A percentile compares a stretch with the other conserved stretches of the same genome.
These are phyloP conservation scores for Leptographium galeiforme DNA, from an alignment of 2,329 filamentous ascomycete genomes.

Conservation along the genomic window DNA sequence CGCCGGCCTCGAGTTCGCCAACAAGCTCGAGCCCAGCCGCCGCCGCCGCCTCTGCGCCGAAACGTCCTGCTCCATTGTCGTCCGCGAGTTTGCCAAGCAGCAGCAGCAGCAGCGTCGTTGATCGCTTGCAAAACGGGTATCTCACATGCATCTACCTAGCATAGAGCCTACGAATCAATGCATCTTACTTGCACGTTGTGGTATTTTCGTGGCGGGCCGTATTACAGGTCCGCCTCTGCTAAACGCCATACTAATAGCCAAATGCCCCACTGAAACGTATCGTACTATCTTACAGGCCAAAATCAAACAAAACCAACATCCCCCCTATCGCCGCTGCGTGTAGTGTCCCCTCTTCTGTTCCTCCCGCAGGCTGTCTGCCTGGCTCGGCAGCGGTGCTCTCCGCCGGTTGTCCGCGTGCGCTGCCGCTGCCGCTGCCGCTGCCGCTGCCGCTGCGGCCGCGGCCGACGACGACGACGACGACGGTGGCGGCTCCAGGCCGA, in stretches of 20 bases:
- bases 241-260: too few relatives aligned
- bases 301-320: neutral
- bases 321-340: slow-evolving; percentile 26
- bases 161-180: too few relatives aligned
- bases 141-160: too few relatives aligned
- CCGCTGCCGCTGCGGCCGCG: too few relatives aligned
- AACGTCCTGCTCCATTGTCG: slow-evolving; percentile 66
- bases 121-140: too few relatives aligned
- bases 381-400: slow-evolving; percentile 63
- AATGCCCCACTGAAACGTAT: too few relatives aligned
- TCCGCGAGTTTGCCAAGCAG: slow-evolving; percentile 62
- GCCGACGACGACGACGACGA: too few relatives aligned
- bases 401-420: slow-evolving; percentile 30
- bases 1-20: slow-evolving; percentile 80
- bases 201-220: too few relatives aligned
- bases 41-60: slow-evolving; percentile 76
- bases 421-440: too few relatives aligned
- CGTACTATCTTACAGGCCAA: neutral
- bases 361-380: slow-evolving; percentile 66
- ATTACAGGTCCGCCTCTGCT: too few relatives aligned
- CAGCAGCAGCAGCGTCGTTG: slow-evolving; percentile 31
- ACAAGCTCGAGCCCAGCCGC: slow-evolving; percentile 59
- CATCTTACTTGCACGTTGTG: too few relatives aligned
- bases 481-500: slow-evolving; percentile 15
- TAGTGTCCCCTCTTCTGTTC: slow-evolving; percentile 58